Base-by-base conservation (phyloP, 2,329 filamentous ascomycete genomes). In the Sarocladium brachiariae region DNA sequence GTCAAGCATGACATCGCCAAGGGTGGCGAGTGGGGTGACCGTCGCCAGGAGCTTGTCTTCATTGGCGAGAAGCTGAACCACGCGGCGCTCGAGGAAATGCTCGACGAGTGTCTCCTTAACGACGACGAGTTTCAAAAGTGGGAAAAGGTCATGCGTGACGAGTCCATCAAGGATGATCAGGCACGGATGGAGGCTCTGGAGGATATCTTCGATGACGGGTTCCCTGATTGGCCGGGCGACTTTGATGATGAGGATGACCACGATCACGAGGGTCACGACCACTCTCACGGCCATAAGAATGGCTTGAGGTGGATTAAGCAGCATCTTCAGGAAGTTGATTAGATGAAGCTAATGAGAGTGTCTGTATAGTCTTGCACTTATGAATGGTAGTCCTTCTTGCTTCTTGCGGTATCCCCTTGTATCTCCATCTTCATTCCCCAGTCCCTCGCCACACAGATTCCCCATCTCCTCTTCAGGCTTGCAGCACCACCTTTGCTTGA, bases 1-100 rank as follows among this genome's bases (percentile, higher is more conserved):
- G 71, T 78, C 11, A 59, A 65, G 37, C 70, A 76, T 51, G 75
- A 79, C 55, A 72, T 79, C 19, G 59, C 67, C 6, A 73, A 75
- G 23, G 75, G 76, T 4, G 78, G 77, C 0, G 73, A 79, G 52
- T 88, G 83, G 82, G 84, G 83, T 1, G 85, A 89, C 56, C 72
- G 84, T 1, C 71, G 84, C 2, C 84, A 89, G 61, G 85, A 89
- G 62, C 62, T 89, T 6, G 85, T 89, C 2, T 86, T 89, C 53
- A 88, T 89, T 52, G 85, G 85, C 0, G 83, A 87, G 63, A 72
- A 73, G 4, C 70, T 89, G 13, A 72, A 86, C 47, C 59, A 71
- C 1, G 59, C 62, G 4, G 72, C 68, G 0, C 66, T 89, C 14
- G 76, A 73, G 21, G 65, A 63, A 4, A 61, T 75, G 30, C 62